phyloP scores from a whole-genome alignment of 2,329 filamentous ascomycete genomes.

The Rhinocladiella similis region DNA sequence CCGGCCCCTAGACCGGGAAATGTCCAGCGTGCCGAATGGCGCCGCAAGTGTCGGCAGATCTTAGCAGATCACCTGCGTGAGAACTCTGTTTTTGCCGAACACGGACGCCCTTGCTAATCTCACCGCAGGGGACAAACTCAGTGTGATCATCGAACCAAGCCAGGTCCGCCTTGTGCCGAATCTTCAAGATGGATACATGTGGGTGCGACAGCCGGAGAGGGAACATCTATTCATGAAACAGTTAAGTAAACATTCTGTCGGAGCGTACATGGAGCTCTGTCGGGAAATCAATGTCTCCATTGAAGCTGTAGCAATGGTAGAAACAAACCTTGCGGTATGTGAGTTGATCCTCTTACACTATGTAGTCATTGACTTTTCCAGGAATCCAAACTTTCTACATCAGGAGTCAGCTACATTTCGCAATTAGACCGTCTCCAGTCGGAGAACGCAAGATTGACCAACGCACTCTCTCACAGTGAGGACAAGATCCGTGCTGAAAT shows the following conservation, averaged over 20 bases:
- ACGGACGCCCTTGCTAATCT: not conserved
- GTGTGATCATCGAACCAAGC: conserved; percentile 12
- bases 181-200: conserved; percentile 11
- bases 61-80: conserved; percentile 15
- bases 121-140: conserved; percentile 5
- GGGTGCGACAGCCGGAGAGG: conserved; percentile 8
- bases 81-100: not conserved
- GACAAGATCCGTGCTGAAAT: not conserved
- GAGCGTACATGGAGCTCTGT: conserved; percentile 18
- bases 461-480: not conserved
- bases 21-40: conserved; percentile 3
- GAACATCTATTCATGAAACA: conserved; percentile 18
- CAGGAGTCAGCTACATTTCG: not conserved
- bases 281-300: conserved; percentile 12
- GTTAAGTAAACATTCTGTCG: conserved; percentile 18
- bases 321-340: not conserved
- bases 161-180: conserved; percentile 13
- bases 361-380: not conserved
- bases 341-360: not conserved
- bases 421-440: not conserved
- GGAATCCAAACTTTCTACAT: not conserved
- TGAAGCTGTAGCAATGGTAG: conserved; percentile 5
- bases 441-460: conserved; percentile 1
- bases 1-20: not conserved
- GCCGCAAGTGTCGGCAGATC: conserved; percentile 6